These are phyloP conservation scores for Suhomyces maxii DNA, from an alignment of 1,139 yeast species.

Conservation along the genomic window DNA sequence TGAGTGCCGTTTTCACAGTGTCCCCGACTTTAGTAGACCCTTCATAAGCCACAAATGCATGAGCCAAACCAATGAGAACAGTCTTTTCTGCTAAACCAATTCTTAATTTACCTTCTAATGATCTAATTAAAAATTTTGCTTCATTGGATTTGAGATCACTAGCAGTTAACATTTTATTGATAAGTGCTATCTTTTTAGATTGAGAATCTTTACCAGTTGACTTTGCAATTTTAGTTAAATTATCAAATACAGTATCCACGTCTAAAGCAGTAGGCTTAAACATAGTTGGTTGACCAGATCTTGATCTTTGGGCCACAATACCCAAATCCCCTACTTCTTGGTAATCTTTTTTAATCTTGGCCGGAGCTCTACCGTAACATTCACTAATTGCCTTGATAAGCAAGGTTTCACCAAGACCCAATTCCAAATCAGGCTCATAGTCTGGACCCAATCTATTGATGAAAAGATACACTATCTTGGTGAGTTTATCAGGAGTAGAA, in stretches of 20 bases:
- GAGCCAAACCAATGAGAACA: slow-evolving; percentile 78
- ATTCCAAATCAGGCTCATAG: slow-evolving; percentile 83
- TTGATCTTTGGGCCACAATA: slow-evolving; percentile 77
- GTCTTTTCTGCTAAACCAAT: slow-evolving; percentile 95
- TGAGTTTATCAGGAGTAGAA: slow-evolving; percentile 56
- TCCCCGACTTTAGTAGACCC: slow-evolving; percentile 3
- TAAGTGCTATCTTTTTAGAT: slow-evolving; percentile 67
- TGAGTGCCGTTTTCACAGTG: slow-evolving; percentile 12
- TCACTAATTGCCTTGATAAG: slow-evolving; percentile 86
- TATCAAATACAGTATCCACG: slow-evolving; percentile 69
- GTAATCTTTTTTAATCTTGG: slow-evolving; percentile 73
- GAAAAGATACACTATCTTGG: slow-evolving; percentile 75
- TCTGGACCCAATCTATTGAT: slow-evolving; percentile 93
- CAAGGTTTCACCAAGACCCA: slow-evolving; percentile 89
- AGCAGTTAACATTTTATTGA: slow-evolving; percentile 81
- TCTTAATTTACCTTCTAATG: slow-evolving; percentile 88
- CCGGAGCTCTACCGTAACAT: slow-evolving; percentile 77
- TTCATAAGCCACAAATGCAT: slow-evolving; percentile 73
- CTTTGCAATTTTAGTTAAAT: slow-evolving; percentile 74
- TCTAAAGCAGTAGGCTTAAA: slow-evolving; percentile 84
- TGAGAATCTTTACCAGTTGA: slow-evolving; percentile 87
- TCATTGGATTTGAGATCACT: slow-evolving; percentile 71
- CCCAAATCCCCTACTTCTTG: slow-evolving; percentile 89
- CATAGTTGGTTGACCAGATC: slow-evolving; percentile 89
- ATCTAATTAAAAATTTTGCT: slow-evolving; percentile 86